phyloP scores from a whole-genome alignment of 768 basidiomycete genomes.

The Boletus sensibilis region DNA sequence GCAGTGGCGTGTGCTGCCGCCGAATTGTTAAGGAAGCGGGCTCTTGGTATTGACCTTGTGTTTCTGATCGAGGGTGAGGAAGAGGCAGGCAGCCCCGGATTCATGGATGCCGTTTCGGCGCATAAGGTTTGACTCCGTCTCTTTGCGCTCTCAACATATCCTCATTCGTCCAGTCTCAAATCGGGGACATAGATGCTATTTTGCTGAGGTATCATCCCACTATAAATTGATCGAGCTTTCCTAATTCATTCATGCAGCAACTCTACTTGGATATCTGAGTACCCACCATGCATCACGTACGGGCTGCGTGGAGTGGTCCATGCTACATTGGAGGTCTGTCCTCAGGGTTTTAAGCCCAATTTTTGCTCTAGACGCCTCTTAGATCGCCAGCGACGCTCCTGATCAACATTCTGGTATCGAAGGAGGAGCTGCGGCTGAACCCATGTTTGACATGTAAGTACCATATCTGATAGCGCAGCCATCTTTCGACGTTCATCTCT shows the following conservation, averaged over 20 bases:
- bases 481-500: neutral
- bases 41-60: conserved; percentile 82
- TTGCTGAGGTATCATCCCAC: conserved; percentile 63
- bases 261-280: conserved; percentile 95
- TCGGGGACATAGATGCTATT: conserved; percentile 87
- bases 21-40: conserved; percentile 65
- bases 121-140: conserved; percentile 57
- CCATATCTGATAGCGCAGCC: neutral
- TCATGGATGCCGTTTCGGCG: conserved; percentile 68
- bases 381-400: conserved; percentile 71
- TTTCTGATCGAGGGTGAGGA: conserved; percentile 96
- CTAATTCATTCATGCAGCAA: conserved; percentile 52
- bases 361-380: neutral
- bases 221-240: neutral
- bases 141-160: neutral
- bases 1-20: conserved; percentile 90
- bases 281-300: conserved; percentile 91
- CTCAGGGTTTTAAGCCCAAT: neutral
- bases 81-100: conserved; percentile 89
- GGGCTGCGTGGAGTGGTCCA: conserved; percentile 94
- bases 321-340: conserved; percentile 66
- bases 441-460: conserved; percentile 88
- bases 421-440: conserved; percentile 84
- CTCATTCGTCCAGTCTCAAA: conserved; percentile 52
- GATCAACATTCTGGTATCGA: conserved; percentile 95